Evolutionary conservation across 371 early-diverging fungal genomes (phyloP).

Genomic region (Apophysomyces trapeziformis): DNA sequence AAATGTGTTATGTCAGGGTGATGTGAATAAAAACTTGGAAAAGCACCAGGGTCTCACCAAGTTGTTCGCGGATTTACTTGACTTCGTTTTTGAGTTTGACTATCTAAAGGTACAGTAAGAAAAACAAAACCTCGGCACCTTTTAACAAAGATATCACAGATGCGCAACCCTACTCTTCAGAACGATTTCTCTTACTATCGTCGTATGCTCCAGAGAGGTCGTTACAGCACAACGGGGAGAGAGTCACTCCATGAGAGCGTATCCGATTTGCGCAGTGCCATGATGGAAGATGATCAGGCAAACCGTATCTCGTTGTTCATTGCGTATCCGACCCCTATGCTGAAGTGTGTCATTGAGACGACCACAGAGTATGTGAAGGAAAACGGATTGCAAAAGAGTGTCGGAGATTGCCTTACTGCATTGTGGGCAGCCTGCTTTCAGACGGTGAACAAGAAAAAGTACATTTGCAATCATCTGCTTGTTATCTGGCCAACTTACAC

Average conservation of each 20-base stretch:
- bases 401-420: conserved; percentile 68
- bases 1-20: conserved; percentile 73
- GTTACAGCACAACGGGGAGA: conserved; percentile 23
- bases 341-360: conserved; percentile 82
- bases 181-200: conserved; percentile 98
- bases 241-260: conserved; percentile 20
- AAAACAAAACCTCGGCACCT: background rate
- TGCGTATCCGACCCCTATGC: conserved; percentile 93
- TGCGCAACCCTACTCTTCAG: conserved; percentile 89
- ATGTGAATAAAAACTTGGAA: conserved; percentile 70
- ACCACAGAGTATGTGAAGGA: conserved; percentile 60
- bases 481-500: background rate
- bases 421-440: conserved; percentile 74
- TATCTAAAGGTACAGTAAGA: conserved; percentile 70
- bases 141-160: conserved; percentile 48
- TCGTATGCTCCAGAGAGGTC: conserved; percentile 81
- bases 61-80: conserved; percentile 79
- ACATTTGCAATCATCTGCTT: conserved; percentile 9
- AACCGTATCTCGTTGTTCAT: conserved; percentile 94
- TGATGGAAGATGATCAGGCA: conserved; percentile 86
- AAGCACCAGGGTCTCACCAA: conserved; percentile 77
- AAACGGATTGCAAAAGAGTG: conserved; percentile 54
- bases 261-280: conserved; percentile 62
- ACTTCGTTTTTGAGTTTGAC: conserved; percentile 90
- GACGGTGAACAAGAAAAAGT: conserved; percentile 64